These are phyloP conservation scores for Ogataea naganishii DNA, from an alignment of 805 yeast genomes.

Conservation along the genomic window DNA sequence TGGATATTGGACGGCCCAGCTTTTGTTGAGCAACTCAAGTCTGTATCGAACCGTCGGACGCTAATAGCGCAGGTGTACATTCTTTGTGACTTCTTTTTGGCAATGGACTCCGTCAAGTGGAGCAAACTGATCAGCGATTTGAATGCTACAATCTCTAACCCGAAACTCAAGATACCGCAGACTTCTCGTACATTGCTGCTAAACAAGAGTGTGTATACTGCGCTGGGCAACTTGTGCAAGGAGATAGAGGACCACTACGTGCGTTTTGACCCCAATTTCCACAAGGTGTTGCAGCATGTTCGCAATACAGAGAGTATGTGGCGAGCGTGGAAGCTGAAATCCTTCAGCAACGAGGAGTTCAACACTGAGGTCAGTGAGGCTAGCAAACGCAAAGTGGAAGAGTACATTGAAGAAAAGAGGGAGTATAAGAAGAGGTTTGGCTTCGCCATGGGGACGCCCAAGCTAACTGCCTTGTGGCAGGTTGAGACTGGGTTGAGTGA, in stretches of 20 bases:
- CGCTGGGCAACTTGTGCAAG: slow-evolving; percentile 9
- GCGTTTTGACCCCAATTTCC: slow-evolving; percentile 7
- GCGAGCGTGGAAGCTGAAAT: slow-evolving; percentile 19
- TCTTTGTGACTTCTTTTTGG: slow-evolving; percentile 13
- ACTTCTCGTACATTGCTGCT: slow-evolving; percentile 6
- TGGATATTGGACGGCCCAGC: slow-evolving; percentile 19
- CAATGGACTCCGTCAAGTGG: slow-evolving; percentile 13
- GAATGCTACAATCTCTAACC: slow-evolving; percentile 7
- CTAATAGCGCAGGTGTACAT: slow-evolving; percentile 17
- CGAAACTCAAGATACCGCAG: slow-evolving; percentile 15
- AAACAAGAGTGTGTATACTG: slow-evolving; percentile 7
- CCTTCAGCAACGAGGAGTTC: slow-evolving; percentile 18
- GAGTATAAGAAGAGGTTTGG: slow-evolving; percentile 13
- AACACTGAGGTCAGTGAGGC: neutral
- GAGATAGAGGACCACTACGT: slow-evolving; percentile 15
- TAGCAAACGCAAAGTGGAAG: slow-evolving; percentile 16
- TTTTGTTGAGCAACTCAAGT: slow-evolving; percentile 13
- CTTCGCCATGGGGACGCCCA: slow-evolving; percentile 20
- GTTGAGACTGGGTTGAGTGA: slow-evolving; percentile 14
- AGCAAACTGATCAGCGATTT: slow-evolving; percentile 8
- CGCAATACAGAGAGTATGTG: slow-evolving; percentile 15
- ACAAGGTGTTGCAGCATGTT: slow-evolving; percentile 8
- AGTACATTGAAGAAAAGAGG: slow-evolving; percentile 7
- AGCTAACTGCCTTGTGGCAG: slow-evolving; percentile 19
- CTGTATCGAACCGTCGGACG: slow-evolving; percentile 8